phyloP scores from a whole-genome alignment of 2,329 filamentous ascomycete species.

The Diaporthe ilicicola region DNA sequence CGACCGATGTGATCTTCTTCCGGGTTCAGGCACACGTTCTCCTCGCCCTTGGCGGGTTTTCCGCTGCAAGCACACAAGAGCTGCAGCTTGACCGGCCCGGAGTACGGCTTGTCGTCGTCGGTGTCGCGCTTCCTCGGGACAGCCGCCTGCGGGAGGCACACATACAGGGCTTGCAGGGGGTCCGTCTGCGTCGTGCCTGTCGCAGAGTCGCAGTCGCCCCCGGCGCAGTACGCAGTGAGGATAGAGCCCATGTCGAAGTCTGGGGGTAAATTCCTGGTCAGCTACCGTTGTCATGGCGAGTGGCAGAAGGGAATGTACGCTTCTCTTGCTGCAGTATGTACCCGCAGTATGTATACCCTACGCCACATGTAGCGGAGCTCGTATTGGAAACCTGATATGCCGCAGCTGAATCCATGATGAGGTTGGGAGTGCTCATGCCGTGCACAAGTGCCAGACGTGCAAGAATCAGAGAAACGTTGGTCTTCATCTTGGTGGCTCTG shows the following conservation, averaged over 20 bases:
- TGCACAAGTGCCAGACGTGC: slow-evolving; percentile 7
- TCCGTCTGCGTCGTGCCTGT: slow-evolving; percentile 30
- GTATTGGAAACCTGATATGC: background rate
- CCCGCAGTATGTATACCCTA: slow-evolving; percentile 33
- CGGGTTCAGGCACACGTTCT: slow-evolving; percentile 32
- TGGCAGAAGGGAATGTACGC: background rate
- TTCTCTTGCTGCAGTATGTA: slow-evolving; percentile 32
- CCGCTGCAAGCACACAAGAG: slow-evolving; percentile 33
- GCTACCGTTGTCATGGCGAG: too few species aligned
- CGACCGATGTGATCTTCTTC: slow-evolving; percentile 31
- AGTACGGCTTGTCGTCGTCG: slow-evolving; percentile 24
- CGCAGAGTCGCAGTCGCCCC: slow-evolving; percentile 25
- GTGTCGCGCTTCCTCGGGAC: slow-evolving; percentile 23
- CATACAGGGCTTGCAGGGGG: slow-evolving; percentile 29
- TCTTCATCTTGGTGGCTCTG: slow-evolving; percentile 16
- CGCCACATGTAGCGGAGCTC: slow-evolving; percentile 21
- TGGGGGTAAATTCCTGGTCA: background rate
- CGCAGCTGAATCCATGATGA: background rate
- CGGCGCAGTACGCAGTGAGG: slow-evolving; percentile 32
- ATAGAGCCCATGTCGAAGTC: slow-evolving; percentile 31
- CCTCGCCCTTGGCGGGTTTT: slow-evolving; percentile 11
- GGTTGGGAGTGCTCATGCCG: background rate
- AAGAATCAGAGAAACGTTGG: background rate
- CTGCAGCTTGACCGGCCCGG: slow-evolving; percentile 32
- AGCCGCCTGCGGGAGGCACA: slow-evolving; percentile 29